Evolutionary conservation across 75 land plant genomes (phyloP).

Genomic region (Sequoiadendron giganteum): DNA sequence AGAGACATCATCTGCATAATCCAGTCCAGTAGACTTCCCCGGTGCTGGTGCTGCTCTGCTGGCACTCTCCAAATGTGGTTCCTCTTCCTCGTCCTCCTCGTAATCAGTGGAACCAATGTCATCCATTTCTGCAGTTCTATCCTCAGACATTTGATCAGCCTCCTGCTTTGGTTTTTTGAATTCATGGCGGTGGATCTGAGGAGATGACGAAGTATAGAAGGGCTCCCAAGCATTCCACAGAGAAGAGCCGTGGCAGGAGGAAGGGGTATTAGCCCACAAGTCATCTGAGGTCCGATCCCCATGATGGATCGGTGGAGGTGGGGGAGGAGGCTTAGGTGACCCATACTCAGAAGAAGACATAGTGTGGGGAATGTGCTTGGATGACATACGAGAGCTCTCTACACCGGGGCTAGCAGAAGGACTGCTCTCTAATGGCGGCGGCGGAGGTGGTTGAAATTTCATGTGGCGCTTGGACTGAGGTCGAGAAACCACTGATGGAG

Average conservation of each 20-base stretch:
- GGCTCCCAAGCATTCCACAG: slow-evolving; percentile 61
- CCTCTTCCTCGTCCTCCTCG: slow-evolving; percentile 19
- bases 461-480: slow-evolving; percentile 4
- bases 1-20: slow-evolving; percentile 17
- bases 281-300: not conserved
- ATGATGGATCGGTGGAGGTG: slow-evolving; percentile 4
- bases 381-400: slow-evolving; percentile 4
- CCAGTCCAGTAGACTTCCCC: slow-evolving; percentile 19
- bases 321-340: slow-evolving; percentile 9
- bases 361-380: not conserved
- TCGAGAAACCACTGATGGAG: not conserved
- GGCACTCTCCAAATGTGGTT: slow-evolving; percentile 37
- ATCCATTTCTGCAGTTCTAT: slow-evolving; percentile 6
- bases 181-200: slow-evolving; percentile 53
- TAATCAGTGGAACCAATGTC: not conserved
- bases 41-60: slow-evolving; percentile 30
- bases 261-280: slow-evolving; percentile 26
- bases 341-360: slow-evolving; percentile 5
- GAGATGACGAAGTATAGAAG: slow-evolving; percentile 68
- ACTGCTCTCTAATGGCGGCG: slow-evolving; percentile 13
- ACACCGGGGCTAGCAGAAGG: slow-evolving; percentile 9
- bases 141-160: not conserved
- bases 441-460: slow-evolving; percentile 20
- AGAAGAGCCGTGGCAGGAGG: slow-evolving; percentile 52
- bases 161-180: slow-evolving; percentile 2